These are phyloP conservation scores for Cyberlindnera mycetangii DNA, from an alignment of 805 yeast genomes.

Conservation along the genomic window DNA sequence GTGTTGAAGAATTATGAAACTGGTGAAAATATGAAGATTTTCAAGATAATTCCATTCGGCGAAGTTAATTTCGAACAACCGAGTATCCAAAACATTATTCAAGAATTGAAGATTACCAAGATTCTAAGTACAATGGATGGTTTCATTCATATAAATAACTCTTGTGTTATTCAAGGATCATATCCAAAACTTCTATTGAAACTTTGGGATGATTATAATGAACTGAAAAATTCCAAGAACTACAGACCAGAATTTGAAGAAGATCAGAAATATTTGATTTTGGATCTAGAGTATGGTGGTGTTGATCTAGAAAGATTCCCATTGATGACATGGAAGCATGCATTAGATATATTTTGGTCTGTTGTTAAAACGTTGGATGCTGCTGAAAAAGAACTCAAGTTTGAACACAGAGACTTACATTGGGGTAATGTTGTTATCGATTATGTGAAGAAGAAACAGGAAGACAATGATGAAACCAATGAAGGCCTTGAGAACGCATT, in stretches of 20 bases:
- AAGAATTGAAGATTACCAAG: constrained; percentile 44
- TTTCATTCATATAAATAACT: constrained; percentile 41
- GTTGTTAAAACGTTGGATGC: constrained; percentile 45
- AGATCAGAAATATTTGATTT: constrained; percentile 32
- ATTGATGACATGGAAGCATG: constrained; percentile 38
- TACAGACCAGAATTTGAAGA: constrained; percentile 37
- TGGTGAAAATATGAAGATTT: constrained; percentile 33
- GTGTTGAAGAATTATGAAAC: constrained; percentile 27
- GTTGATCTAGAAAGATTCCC: constrained; percentile 42
- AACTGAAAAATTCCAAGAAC: constrained; percentile 30
- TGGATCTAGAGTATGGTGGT: constrained; percentile 41
- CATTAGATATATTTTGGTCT: constrained; percentile 49
- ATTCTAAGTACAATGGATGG: constrained; percentile 41
- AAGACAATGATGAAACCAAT: not conserved
- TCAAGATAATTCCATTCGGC: constrained; percentile 55
- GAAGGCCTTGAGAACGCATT: constrained; percentile 20
- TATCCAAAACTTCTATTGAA: constrained; percentile 39
- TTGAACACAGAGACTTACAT: constrained; percentile 72
- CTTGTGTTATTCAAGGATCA: constrained; percentile 45
- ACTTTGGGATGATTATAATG: constrained; percentile 43
- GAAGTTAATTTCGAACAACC: constrained; percentile 40
- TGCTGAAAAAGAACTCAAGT: constrained; percentile 50
- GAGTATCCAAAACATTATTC: constrained; percentile 39
- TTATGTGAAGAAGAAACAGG: constrained; percentile 22
- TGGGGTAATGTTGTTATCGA: constrained; percentile 60